Evolutionary conservation across 768 basidiomycete species (phyloP), one percentile per base, ranked within the genome.

Genomic region (Porphyrellus cyaneotinctus): DNA sequence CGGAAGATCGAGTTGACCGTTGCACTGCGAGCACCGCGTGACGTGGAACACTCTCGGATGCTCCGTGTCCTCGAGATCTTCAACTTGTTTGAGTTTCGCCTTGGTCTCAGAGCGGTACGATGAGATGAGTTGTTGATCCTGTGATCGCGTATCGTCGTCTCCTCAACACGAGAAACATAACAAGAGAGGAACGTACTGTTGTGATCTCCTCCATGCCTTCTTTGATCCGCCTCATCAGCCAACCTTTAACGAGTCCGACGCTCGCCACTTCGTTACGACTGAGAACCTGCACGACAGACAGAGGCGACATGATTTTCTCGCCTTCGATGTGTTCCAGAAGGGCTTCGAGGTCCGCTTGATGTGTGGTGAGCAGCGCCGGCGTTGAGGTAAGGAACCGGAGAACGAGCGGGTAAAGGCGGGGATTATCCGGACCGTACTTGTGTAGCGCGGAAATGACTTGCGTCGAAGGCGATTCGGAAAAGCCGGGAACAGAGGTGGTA

Each of bases 41-140:
- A 95, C 90, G 64, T 97, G 94, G 76, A 97, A 97, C 20, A 97
- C 88, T 18, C 83, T 80, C 1, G 97, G 89, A 47, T 84, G 80
- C 20, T 84, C 80, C 8, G 84, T 76, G 69, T 95, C 87, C 6
- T 85, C 79, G 17, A 98, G 78, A 30, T 90, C 89, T 41, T 80
- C 78, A 17, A 97, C 87, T 61, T 91, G 89, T 59, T 85, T 83
- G 57, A 90, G 72, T 66, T 92, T 95, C 23, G 82, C 72, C 42
- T 75, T 77, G 1, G 92, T 92, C 72, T 99, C 97, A 26, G 82
- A 62, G 22, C 91, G 83, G 72, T 97, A 98, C 13, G 93, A 95
- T n/a, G 78, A 74, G 14, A 89, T 91, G 56, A 97, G 76, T 51
- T 87, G 81, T 64, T 85, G 84, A 66, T 99, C 95, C 93, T 95